These are phyloP conservation scores for Phaeosphaeria sp. DNA, from an alignment of 2,329 filamentous ascomycete species.

Conservation along the genomic window DNA sequence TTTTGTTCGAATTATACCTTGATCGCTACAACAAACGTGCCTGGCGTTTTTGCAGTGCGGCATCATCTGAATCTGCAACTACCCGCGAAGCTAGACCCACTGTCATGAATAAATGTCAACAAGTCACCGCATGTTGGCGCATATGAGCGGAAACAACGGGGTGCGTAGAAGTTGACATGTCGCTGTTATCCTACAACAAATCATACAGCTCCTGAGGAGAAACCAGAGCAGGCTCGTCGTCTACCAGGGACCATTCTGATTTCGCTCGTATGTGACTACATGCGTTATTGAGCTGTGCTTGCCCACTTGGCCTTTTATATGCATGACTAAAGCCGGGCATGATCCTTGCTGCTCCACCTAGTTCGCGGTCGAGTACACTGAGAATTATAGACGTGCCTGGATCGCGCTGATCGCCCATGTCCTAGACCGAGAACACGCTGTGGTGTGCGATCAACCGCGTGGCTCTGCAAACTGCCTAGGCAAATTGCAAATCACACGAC, in stretches of 20 bases:
- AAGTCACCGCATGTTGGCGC: too few species aligned
- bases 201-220: too few species aligned
- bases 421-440: constrained; percentile 5
- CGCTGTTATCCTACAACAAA: too few species aligned
- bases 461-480: not conserved
- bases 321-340: constrained; percentile 2
- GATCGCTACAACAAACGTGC: not conserved
- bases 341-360: constrained; percentile 15
- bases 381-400: constrained; percentile 2
- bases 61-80: not conserved
- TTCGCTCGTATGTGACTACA: too few species aligned
- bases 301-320: not conserved
- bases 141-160: too few species aligned
- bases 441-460: not conserved
- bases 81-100: not conserved
- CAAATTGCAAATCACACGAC: constrained; percentile 10
- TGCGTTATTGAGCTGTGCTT: not conserved
- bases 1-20: not conserved
- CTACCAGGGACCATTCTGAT: too few species aligned
- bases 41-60: not conserved
- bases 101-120: not conserved
- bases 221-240: too few species aligned
- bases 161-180: too few species aligned
- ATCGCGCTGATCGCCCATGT: constrained; percentile 12
- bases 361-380: constrained; percentile 8